Conservation (phyloP, 2,329 filamentous ascomycete genomes). For the Paecilomyces dactylethromorphus region DNA sequence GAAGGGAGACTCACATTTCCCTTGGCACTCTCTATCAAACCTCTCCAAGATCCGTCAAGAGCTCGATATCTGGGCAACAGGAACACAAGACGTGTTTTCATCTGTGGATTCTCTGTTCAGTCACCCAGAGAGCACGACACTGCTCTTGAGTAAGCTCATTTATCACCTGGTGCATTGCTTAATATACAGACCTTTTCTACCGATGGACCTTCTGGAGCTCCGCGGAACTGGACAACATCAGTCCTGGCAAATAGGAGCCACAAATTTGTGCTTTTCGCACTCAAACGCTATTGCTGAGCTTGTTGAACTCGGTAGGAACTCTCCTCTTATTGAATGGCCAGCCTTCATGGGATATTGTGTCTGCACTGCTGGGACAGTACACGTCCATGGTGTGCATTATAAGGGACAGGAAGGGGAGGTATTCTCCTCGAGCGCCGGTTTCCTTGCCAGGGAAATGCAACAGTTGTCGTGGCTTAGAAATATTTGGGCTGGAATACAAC, state of each 20-base stretch:
- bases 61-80: constrained; percentile 76
- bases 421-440: constrained; percentile 62
- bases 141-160: constrained; percentile 77
- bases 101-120: constrained; percentile 69
- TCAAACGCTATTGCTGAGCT: constrained; percentile 82
- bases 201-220: constrained; percentile 75
- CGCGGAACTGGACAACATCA: constrained; percentile 76
- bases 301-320: constrained; percentile 69
- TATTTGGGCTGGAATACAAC: constrained; percentile 70
- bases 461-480: constrained; percentile 69
- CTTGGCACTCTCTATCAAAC: constrained; percentile 81
- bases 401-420: constrained; percentile 55
- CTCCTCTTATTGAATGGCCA: constrained; percentile 73
- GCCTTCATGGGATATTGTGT: constrained; percentile 82
- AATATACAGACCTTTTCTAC: constrained; percentile 79
- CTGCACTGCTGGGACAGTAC: constrained; percentile 78
- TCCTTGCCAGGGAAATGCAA: constrained; percentile 71
- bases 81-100: constrained; percentile 71
- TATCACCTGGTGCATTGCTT: constrained; percentile 84
- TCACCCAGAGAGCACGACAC: constrained; percentile 68
- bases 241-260: constrained; percentile 88
- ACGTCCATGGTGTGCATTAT: constrained; percentile 81
- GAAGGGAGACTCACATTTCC: constrained; percentile 84
- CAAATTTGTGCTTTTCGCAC: constrained; percentile 78
- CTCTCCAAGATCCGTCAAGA: constrained; percentile 81